Evolutionary conservation across 495 filamentous ascomycete species (phyloP).

Genomic region (Penicillium crystallinum): DNA sequence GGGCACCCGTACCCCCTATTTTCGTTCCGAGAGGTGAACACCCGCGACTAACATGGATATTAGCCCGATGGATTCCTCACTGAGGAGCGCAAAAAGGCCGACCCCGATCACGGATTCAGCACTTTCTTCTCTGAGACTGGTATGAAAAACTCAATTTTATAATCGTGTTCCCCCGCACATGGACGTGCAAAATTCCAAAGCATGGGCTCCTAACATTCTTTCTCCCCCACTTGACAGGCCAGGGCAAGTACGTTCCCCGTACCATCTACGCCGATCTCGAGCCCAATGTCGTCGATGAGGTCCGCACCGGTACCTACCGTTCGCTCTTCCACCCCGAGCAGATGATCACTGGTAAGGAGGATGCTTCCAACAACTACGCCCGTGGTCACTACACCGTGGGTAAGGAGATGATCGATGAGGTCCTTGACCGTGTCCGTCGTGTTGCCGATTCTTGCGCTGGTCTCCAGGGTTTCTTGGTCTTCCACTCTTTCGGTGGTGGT

Average conservation of each 20-base stretch:
- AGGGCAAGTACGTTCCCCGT: conserved; percentile 97
- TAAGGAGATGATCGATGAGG: conserved; percentile 97
- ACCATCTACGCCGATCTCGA: conserved; percentile 99
- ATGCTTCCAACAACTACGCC: conserved; percentile 99
- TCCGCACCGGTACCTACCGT: conserved; percentile 94
- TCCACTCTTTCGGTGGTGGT: conserved; percentile 99
- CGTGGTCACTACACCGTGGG: conserved; percentile 98
- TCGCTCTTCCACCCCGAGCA: conserved; percentile 96
- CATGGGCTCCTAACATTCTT: conserved; percentile 13
- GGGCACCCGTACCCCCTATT: conserved; percentile 18
- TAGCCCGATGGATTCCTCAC: conserved; percentile 98
- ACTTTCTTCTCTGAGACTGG: conserved; percentile 99
- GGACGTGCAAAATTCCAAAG: conserved; percentile 4
- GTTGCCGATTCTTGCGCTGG: conserved; percentile 95
- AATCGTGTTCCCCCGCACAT: conserved; percentile 6
- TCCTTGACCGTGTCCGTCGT: conserved; percentile 91
- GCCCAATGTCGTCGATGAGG: conserved; percentile 99
- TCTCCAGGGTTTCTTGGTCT: conserved; percentile 97
- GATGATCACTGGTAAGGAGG: conserved; percentile 99
- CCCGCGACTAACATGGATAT: conserved; percentile 19
- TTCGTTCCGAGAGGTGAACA: conserved; percentile 14
- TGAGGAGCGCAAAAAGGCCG: conserved; percentile 94
- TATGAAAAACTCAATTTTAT: conserved; percentile 37
- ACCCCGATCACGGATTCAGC: conserved; percentile 96
- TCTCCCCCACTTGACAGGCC: conserved; percentile 52